A percentile compares a stretch with the other conserved stretches of the same genome.
Evolutionary conservation across 768 basidiomycete genomes (phyloP).

Genomic region (Holtermanniella nyarrowii): DNA sequence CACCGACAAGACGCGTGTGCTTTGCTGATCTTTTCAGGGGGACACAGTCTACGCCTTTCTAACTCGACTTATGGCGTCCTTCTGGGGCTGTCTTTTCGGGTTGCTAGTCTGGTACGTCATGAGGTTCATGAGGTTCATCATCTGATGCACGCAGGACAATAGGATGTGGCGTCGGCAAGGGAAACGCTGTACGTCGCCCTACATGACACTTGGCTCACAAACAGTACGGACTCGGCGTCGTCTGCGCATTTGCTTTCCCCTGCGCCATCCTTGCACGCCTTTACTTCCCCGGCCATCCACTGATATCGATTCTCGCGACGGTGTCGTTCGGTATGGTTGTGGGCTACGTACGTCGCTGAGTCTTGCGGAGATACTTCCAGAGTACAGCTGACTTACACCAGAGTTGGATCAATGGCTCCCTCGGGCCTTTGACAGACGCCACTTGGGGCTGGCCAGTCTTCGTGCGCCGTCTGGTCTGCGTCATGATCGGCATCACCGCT

Average conservation of each 20-base stretch:
- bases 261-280: conserved; percentile 60
- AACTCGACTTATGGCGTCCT: conserved; percentile 26
- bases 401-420: conserved; percentile 47
- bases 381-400: conserved; percentile 2
- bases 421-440: conserved; percentile 25
- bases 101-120: conserved; percentile 28
- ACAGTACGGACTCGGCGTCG: conserved; percentile 59
- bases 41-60: conserved; percentile 35
- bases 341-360: conserved; percentile 11
- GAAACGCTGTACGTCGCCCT: conserved; percentile 20
- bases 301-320: conserved; percentile 52
- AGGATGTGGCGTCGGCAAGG: conserved; percentile 19
- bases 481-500: conserved; percentile 59
- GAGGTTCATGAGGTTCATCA: neutral
- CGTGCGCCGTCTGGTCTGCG: conserved; percentile 48
- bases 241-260: conserved; percentile 60
- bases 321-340: conserved; percentile 32
- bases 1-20: too few relatives aligned
- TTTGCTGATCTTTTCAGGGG: conserved; percentile 8
- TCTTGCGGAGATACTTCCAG: neutral
- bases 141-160: conserved; percentile 18
- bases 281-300: conserved; percentile 62
- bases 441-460: conserved; percentile 47
- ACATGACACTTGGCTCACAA: neutral
- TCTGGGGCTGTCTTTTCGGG: conserved; percentile 33